Base-by-base conservation (phyloP, 1,139 yeast genomes). In the Scheffersomyces lignicola region DNA sequence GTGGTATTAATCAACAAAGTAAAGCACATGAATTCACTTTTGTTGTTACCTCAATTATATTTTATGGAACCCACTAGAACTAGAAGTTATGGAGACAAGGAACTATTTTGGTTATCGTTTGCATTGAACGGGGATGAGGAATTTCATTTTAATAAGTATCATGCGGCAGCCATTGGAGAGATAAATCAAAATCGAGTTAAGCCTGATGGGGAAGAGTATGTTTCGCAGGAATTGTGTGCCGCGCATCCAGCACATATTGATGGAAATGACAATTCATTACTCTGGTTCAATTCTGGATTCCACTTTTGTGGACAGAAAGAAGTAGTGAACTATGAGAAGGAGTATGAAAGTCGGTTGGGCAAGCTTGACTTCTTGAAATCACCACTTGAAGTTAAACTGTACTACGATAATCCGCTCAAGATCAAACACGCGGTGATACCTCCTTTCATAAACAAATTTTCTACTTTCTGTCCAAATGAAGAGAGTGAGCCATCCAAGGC, bases 51-150 rank as follows among this genome's bases (percentile, higher is more conserved):
- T 4, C 63, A 69, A 33, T 44, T 77, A 33, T 61, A 61, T 35
- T 59, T 73, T 32, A 65, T 66, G 43, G 52, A 49, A 6, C 69
- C 76, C 3, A 53, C 71, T 14, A 54, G 49, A 29, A 49, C 62
- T 22, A 59, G 74, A 42, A 56, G 73, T 3, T 72, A 75, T 51
- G 87, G 87, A 13, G 88, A 81, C 45, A 80, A 81, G 45, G 88
- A 81, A 49, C 57, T 80, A 13, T 74, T 79, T 41, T 80, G 86
- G 85, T 52, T 81, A 24, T 76, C 80, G 7, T 73, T 75, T 44
- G 67, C 74, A 11, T 47, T 75, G 3, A 58, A 67, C 37, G 87
- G 86, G 3, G 69, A 76, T 41, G 78, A 73, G 40, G 49, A 58
- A n/a, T 75, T 74, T 45, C 54, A 60, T 20, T 76, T 78, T 50